These are phyloP conservation scores for Pseudodiploospora longispora DNA, from an alignment of 2,329 filamentous ascomycete species.

Conservation along the genomic window DNA sequence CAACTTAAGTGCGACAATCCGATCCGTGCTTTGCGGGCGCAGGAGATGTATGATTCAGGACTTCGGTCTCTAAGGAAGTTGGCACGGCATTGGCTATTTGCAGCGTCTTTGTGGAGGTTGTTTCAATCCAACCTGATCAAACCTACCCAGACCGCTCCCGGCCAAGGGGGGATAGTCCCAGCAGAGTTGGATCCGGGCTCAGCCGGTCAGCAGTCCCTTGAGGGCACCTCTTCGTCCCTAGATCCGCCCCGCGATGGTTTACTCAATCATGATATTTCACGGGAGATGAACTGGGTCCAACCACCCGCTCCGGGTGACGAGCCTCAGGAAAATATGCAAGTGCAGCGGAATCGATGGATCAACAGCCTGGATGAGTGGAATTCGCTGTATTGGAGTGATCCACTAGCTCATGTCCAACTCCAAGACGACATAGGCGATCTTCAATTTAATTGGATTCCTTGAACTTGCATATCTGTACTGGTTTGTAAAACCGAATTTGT, in stretches of 20 bases:
- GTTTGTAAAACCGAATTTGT: too few species aligned
- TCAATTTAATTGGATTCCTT: too few species aligned
- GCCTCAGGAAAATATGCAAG: neutral
- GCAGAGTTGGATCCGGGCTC: neutral
- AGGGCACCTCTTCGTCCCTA: neutral
- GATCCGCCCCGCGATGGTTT: neutral
- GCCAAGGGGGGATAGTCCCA: neutral
- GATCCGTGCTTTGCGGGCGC: neutral
- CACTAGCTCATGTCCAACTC: neutral
- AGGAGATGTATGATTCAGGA: neutral
- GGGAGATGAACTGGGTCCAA: neutral
- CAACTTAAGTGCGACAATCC: neutral
- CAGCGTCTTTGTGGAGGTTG: neutral
- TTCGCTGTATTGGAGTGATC: constrained; percentile 1
- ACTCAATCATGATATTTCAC: neutral
- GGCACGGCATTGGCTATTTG: neutral
- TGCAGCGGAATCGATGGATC: constrained; percentile 1
- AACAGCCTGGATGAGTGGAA: neutral
- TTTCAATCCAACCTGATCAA: neutral
- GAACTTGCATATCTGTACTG: too few species aligned
- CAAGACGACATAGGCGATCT: too few species aligned
- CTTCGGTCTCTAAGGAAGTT: neutral
- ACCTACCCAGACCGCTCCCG: neutral
- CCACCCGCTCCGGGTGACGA: neutral
- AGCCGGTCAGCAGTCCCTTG: neutral